Conservation (phyloP, 2,329 filamentous ascomycete genomes). For the Blastomyces emzantsi region DNA sequence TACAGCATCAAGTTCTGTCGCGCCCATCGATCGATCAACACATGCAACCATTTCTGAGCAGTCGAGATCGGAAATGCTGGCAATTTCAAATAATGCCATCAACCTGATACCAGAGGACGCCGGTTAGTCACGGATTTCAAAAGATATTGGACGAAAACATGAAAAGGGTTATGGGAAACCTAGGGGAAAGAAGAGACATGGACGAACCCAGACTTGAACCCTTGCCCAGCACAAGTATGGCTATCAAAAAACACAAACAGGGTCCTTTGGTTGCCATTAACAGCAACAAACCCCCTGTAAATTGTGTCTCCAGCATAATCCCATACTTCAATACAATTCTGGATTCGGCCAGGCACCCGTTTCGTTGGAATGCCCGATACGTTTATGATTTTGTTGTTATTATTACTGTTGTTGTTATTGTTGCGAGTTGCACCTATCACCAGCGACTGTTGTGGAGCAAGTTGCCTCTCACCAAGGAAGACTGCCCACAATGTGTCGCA, state of each 20-base stretch:
- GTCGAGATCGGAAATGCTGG: constrained; percentile 59
- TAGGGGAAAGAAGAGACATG: constrained; percentile 6
- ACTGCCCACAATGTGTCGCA: constrained; percentile 88
- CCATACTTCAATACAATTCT: constrained; percentile 37
- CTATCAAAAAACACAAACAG: constrained; percentile 85
- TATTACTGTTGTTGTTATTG: constrained; percentile 16
- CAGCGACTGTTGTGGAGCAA: constrained; percentile 69
- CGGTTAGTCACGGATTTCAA: constrained; percentile 23
- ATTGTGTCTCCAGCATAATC: constrained; percentile 76
- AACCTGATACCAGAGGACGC: constrained; percentile 45
- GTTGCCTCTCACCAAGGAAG: constrained; percentile 92
- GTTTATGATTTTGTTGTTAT: constrained; percentile 20
- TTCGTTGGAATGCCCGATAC: constrained; percentile 17
- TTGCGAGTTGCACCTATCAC: constrained; percentile 62
- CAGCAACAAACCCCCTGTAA: constrained; percentile 77
- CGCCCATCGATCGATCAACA: constrained; percentile 61
- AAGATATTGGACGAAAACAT: too few species aligned
- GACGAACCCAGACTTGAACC: constrained; percentile 79
- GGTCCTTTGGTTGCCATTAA: constrained; percentile 59
- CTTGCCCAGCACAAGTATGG: constrained; percentile 55
- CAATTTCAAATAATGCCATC: constrained; percentile 84
- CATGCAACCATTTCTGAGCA: constrained; percentile 73
- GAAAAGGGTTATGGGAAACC: not conserved
- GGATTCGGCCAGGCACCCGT: constrained; percentile 22
- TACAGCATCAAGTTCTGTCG: constrained; percentile 55